These are phyloP conservation scores for Microcos paniculata DNA, from an alignment of 345 rosid genomes.

Conservation along the genomic window DNA sequence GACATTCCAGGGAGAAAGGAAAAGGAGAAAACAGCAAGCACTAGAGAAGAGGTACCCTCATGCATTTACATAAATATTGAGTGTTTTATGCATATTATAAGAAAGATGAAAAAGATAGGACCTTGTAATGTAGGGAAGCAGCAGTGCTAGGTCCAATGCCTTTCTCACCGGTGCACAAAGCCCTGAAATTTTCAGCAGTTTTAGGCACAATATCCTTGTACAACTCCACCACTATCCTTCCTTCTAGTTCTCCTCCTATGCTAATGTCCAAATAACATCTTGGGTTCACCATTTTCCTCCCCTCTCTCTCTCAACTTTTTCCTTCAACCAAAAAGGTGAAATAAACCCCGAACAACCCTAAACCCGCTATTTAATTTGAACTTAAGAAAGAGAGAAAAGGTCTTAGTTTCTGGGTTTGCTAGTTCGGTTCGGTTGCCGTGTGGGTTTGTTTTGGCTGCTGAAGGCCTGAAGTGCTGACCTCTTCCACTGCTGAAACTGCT, in stretches of 20 bases:
- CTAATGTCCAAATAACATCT: constrained; percentile 84
- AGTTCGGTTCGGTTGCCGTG: background rate
- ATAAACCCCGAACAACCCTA: constrained; percentile 7
- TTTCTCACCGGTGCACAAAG: constrained; percentile 90
- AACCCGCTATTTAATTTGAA: constrained; percentile 3
- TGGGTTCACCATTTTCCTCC: constrained; percentile 49
- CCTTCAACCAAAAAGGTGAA: background rate
- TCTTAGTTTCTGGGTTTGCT: background rate
- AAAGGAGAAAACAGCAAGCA: background rate
- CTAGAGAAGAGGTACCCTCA: background rate
- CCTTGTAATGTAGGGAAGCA: constrained; percentile 88
- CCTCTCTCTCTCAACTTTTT: background rate
- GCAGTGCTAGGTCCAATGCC: constrained; percentile 78
- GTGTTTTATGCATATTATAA: background rate
- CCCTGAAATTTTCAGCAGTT: constrained; percentile 90
- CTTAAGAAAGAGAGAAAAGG: background rate
- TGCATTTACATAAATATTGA: background rate
- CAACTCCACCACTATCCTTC: constrained; percentile 86
- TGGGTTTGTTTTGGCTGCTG: constrained; percentile 9
- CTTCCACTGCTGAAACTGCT: background rate
- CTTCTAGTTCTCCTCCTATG: constrained; percentile 91
- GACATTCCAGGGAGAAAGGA: background rate
- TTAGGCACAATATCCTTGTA: constrained; percentile 77
- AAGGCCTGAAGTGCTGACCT: background rate
- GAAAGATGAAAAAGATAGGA: constrained; percentile 11